phyloP scores from a whole-genome alignment of 345 rosid genomes.

The Moricandia arvensis region DNA sequence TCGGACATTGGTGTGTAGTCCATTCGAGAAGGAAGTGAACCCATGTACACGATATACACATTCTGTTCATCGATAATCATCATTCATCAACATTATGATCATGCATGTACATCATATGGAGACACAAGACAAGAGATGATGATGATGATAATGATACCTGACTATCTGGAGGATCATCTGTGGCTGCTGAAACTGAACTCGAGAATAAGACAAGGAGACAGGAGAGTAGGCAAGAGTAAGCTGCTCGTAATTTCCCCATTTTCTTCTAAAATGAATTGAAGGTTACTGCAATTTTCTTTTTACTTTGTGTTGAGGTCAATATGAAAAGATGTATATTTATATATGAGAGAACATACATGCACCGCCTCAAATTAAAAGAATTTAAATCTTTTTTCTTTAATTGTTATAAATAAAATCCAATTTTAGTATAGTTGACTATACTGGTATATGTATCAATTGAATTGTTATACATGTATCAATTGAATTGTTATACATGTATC shows the following conservation, averaged over 20 bases:
- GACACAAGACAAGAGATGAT: background rate
- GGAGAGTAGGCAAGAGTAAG: constrained; percentile 15
- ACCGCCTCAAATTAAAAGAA: constrained; percentile 11
- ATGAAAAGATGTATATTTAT: constrained; percentile 1
- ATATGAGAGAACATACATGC: constrained; percentile 12
- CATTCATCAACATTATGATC: background rate
- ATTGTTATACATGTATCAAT: background rate
- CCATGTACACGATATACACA: constrained; percentile 33
- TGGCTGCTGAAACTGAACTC: constrained; percentile 8
- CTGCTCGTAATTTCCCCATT: constrained; percentile 14
- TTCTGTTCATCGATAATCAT: background rate
- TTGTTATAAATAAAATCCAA: background rate
- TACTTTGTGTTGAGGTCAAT: background rate
- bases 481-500: constrained; percentile 2
- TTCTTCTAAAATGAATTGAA: background rate
- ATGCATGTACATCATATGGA: background rate
- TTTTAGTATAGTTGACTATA: background rate
- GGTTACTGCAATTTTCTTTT: background rate
- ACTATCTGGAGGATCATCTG: constrained; percentile 4
- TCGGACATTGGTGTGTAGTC: constrained; percentile 30
- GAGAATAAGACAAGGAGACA: background rate
- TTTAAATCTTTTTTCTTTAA: constrained; percentile 15
- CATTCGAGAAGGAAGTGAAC: constrained; percentile 22
- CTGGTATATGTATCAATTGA: constrained; percentile 1
- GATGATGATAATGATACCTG: constrained; percentile 3